Evolutionary conservation across 148 eudicot genomes (phyloP).

Genomic region (Rheum nobile): DNA sequence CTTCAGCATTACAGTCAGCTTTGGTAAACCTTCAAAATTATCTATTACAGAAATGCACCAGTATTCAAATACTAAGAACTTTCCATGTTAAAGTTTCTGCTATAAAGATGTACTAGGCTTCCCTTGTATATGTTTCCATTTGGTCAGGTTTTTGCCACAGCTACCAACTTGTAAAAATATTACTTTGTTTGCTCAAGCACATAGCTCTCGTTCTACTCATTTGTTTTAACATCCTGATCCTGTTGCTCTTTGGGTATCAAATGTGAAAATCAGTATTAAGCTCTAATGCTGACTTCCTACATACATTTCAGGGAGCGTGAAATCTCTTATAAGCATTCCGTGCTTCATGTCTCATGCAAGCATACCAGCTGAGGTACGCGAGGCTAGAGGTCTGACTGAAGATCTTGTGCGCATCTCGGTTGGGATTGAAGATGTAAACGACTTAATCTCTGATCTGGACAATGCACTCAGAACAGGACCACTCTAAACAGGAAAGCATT

Average conservation of each 20-base stretch:
- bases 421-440: constrained; percentile 84
- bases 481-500: background rate
- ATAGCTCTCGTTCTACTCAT: background rate
- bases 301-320: constrained; percentile 62
- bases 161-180: too few species aligned
- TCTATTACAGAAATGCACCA: background rate
- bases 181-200: background rate
- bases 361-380: constrained; percentile 71
- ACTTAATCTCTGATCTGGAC: constrained; percentile 76
- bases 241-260: background rate
- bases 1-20: constrained; percentile 92
- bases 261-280: background rate
- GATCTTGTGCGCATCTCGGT: constrained; percentile 92
- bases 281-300: background rate
- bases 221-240: background rate
- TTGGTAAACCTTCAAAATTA: constrained; percentile 43
- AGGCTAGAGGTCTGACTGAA: constrained; percentile 78
- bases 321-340: constrained; percentile 96
- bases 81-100: background rate
- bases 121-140: background rate
- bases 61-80: background rate
- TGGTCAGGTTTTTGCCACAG: too few species aligned
- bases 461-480: constrained; percentile 75
- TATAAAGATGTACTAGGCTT: background rate
- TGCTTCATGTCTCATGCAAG: constrained; percentile 98